These are phyloP conservation scores for Cryphonectria nitschkei DNA, from an alignment of 2,329 filamentous ascomycete species.

Conservation along the genomic window DNA sequence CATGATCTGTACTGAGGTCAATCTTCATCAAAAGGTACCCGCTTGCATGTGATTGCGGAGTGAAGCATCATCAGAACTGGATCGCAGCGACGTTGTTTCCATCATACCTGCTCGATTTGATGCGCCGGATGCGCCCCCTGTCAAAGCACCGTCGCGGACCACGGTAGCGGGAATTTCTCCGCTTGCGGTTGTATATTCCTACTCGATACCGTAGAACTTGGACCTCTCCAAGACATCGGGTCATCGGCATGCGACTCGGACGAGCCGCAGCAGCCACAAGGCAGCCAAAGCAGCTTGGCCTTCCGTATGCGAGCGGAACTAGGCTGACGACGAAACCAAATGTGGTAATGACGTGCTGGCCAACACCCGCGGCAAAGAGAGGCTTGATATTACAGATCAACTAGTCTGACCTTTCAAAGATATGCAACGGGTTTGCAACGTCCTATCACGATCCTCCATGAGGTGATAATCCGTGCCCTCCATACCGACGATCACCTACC, in stretches of 20 bases:
- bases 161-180: not conserved
- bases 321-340: not conserved
- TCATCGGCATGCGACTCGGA: not conserved
- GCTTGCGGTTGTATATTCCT: too few species aligned
- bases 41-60: not conserved
- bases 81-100: too few species aligned
- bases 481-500: not conserved
- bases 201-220: too few species aligned
- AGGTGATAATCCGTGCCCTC: too few species aligned
- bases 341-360: not conserved
- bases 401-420: too few species aligned
- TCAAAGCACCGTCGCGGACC: not conserved
- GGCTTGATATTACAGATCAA: too few species aligned
- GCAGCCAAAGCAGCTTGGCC: not conserved
- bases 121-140: not conserved
- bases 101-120: conserved; percentile 2
- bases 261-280: too few species aligned
- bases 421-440: not conserved
- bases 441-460: not conserved
- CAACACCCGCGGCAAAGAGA: not conserved
- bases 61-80: not conserved
- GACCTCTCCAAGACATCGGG: not conserved
- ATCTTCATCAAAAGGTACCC: not conserved
- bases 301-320: not conserved
- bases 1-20: not conserved